Percentiles rank a stretch among this genome's conserved stretches.
phyloP scores from a whole-genome alignment of 2,329 filamentous ascomycete species.

The Neocatenulostroma microsporum region DNA sequence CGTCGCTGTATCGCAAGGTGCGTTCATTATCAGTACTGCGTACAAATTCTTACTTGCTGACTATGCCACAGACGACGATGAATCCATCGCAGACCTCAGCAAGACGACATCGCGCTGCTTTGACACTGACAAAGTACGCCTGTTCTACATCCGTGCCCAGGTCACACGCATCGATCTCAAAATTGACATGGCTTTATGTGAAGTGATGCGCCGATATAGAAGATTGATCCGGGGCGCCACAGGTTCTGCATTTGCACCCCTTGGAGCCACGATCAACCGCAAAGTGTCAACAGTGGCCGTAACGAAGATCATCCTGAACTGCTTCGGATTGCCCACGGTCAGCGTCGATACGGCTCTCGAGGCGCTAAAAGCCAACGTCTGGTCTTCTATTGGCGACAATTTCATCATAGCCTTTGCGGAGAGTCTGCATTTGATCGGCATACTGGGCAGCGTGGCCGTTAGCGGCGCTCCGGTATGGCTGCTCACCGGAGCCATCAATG shows the following conservation, averaged over 20 bases:
- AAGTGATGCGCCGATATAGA: slow-evolving; percentile 27
- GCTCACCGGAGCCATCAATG: slow-evolving; percentile 19
- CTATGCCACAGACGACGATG: slow-evolving; percentile 22
- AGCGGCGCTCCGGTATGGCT: slow-evolving; percentile 23
- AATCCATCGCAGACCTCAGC: slow-evolving; percentile 24
- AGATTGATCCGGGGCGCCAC: slow-evolving; percentile 22
- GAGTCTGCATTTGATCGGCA: slow-evolving; percentile 14
- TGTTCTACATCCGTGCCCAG: slow-evolving; percentile 30
- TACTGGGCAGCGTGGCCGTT: slow-evolving; percentile 18
- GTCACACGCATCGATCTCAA: slow-evolving; percentile 30
- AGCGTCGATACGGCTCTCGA: slow-evolving; percentile 13
- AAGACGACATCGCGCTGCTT: slow-evolving; percentile 27
- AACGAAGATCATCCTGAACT: slow-evolving; percentile 19
- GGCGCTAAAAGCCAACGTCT: slow-evolving; percentile 17
- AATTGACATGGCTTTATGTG: slow-evolving; percentile 28
- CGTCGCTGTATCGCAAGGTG: slow-evolving; percentile 21
- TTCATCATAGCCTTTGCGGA: slow-evolving; percentile 14
- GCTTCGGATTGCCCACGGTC: slow-evolving; percentile 19
- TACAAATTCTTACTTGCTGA: slow-evolving; percentile 1
- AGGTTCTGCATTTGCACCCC: slow-evolving; percentile 11
- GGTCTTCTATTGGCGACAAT: slow-evolving; percentile 14
- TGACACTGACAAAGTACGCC: slow-evolving; percentile 27
- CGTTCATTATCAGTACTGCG: neutral
- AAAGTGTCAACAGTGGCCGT: slow-evolving; percentile 18
- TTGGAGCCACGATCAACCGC: slow-evolving; percentile 17